Conservation (phyloP, 805 yeast genomes). For the Pichia deserticola region DNA sequence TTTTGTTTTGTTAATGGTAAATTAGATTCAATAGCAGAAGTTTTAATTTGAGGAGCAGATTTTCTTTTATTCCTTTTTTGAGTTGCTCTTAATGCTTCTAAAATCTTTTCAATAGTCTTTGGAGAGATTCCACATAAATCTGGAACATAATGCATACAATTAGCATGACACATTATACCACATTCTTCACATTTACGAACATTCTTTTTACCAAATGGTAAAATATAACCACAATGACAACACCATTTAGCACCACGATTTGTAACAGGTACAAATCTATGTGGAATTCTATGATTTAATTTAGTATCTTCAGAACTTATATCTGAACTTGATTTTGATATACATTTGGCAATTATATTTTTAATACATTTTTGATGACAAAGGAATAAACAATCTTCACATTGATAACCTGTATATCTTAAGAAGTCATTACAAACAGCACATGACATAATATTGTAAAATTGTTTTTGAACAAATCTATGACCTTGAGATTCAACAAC, state of each 20-base stretch:
- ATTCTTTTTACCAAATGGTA: slow-evolving; percentile 92
- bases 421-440: slow-evolving; percentile 95
- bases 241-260: slow-evolving; percentile 99
- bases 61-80: slow-evolving; percentile 3
- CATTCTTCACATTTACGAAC: slow-evolving; percentile 90
- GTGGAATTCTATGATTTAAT: slow-evolving; percentile 94
- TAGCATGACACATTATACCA: slow-evolving; percentile 90
- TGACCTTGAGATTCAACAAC: slow-evolving; percentile 95
- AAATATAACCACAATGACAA: slow-evolving; percentile 95
- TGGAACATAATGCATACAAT: slow-evolving; percentile 91
- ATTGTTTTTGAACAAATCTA: slow-evolving; percentile 90
- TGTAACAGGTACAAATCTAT: slow-evolving; percentile 84
- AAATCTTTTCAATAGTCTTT: slow-evolving; percentile 89
- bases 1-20: neutral
- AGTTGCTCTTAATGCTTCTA: slow-evolving; percentile 53
- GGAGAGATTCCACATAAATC: slow-evolving; percentile 98
- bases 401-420: slow-evolving; percentile 78
- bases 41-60: neutral
- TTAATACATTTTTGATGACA: slow-evolving; percentile 78
- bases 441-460: slow-evolving; percentile 94
- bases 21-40: neutral
- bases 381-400: slow-evolving; percentile 75
- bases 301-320: slow-evolving; percentile 66
- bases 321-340: slow-evolving; percentile 66
- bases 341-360: slow-evolving; percentile 77